Evolutionary conservation across 225 moss, liverwort and hornwort species (phyloP), one percentile per base, ranked within the genome.

Genomic region (Bryoerythrophyllum caledonicum): DNA sequence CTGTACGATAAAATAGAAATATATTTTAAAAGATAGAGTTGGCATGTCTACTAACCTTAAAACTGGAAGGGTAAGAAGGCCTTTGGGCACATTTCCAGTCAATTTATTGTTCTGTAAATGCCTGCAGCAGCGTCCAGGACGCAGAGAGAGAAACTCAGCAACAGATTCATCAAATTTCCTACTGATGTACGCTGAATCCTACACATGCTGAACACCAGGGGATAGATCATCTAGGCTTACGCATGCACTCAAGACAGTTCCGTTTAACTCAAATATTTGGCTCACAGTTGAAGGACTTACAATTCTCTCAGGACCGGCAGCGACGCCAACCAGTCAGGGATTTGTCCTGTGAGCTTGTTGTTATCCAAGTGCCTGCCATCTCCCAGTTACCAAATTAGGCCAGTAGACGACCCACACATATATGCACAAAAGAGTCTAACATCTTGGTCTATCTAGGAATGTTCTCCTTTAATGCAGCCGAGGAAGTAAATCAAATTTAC

Each of bases 41-140:
- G 44, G 44, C 12, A 46, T 10, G 14, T 12, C 12, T 63, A 77
- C 80, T 74, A 24, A 81, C 80, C 14, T 73, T 16, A 68, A 27
- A 8, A 17, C 52, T 7, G 59, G 74, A 60, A 58, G 38, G 41
- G 1, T 56, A 54, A 78, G 56, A 62, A 84, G 81, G 23, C 41
- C 40, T 46, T 78, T 68, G 6, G 78, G 81, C 43, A 84, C 74
- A 57, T 78, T 75, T 74, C 78, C 81, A 3, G 25, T 72, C 40
- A 84, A 75, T 4, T 78, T 0, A 43, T 84, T 84, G 49, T 84
- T 81, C 52, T 81, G 84, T 56, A 84, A 63, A 65, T 62, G 62
- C 75, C 81, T 84, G 63, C 69, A 58, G 23, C 67, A 32, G 40
- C 11, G 23, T 32, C 32, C 54, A 24, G 16, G 40, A 10, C 44